Percentiles rank a stretch among this genome's conserved stretches.
Conservation (phyloP, 1,139 yeast genomes). For the Nakaseomyces nivariensis region DNA sequence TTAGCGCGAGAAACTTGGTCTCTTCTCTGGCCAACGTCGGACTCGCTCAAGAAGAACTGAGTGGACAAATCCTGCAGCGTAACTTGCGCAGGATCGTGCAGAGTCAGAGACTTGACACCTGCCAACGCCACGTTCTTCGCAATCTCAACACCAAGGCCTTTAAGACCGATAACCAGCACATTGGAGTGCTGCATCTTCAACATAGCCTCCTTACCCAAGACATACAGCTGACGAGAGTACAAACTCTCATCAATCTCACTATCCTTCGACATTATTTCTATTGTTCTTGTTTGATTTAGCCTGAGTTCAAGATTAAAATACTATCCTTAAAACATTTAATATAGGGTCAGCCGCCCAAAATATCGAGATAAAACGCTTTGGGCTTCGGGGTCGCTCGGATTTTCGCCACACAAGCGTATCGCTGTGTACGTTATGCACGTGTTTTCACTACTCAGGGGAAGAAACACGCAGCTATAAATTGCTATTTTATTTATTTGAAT, state of each 20-base stretch:
- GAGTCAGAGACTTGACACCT: conserved; percentile 87
- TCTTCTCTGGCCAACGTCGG: conserved; percentile 67
- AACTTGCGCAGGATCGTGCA: conserved; percentile 73
- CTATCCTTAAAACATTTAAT: too few species aligned
- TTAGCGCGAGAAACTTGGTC: conserved; percentile 59
- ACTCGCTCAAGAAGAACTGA: conserved; percentile 69
- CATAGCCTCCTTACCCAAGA: conserved; percentile 95
- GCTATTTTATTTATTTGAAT: too few species aligned
- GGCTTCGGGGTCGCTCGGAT: too few species aligned
- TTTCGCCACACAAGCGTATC: too few species aligned
- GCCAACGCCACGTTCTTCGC: conserved; percentile 95
- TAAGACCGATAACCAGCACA: conserved; percentile 77
- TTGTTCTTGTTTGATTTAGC: neutral
- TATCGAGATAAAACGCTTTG: too few species aligned
- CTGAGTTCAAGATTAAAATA: too few species aligned
- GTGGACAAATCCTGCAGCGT: conserved; percentile 67
- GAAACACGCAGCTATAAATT: too few species aligned
- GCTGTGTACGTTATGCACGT: too few species aligned
- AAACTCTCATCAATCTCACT: conserved; percentile 76
- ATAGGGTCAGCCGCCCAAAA: too few species aligned
- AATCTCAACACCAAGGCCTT: conserved; percentile 89
- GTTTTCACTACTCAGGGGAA: too few species aligned
- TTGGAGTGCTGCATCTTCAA: conserved; percentile 88
- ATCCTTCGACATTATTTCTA: neutral
- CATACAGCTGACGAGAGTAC: conserved; percentile 92